phyloP scores from a whole-genome alignment of 176 grass and related monocot species.

The Miscanthus lutarioriparius region DNA sequence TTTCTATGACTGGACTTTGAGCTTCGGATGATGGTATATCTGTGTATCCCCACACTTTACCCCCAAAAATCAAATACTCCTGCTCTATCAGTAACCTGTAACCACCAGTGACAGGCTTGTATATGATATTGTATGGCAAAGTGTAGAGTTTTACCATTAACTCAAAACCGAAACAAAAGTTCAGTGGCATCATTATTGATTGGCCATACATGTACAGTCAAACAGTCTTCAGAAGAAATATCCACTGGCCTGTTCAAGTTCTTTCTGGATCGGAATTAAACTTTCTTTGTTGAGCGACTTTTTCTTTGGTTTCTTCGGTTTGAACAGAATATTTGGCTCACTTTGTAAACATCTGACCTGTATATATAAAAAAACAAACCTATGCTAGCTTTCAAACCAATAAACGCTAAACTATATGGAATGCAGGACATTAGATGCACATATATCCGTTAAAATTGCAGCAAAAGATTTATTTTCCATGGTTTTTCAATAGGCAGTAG shows the following conservation, averaged over 20 bases:
- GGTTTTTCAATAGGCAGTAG: neutral
- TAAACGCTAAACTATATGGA: neutral
- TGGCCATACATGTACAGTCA: neutral
- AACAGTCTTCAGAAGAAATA: neutral
- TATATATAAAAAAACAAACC: neutral
- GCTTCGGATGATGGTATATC: neutral
- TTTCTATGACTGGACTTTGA: neutral
- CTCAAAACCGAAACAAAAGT: neutral
- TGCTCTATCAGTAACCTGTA: neutral
- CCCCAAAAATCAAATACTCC: neutral
- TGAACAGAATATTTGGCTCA: constrained; percentile 15
- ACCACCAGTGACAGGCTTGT: neutral
- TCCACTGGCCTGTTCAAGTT: neutral
- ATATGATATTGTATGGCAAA: neutral
- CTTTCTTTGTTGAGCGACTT: neutral
- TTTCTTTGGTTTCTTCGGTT: neutral
- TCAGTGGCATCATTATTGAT: neutral
- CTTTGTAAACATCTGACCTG: neutral
- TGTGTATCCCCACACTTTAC: neutral
- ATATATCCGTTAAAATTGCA: neutral
- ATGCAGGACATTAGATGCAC: neutral
- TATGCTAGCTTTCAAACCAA: neutral
- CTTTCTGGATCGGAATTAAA: neutral
- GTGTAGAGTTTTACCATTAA: neutral
- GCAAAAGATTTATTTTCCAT: neutral